Evolutionary conservation across 2,329 filamentous ascomycete genomes (phyloP), one percentile per base, ranked within the genome.

Genomic region (Pseudogymnoascus sp.): DNA sequence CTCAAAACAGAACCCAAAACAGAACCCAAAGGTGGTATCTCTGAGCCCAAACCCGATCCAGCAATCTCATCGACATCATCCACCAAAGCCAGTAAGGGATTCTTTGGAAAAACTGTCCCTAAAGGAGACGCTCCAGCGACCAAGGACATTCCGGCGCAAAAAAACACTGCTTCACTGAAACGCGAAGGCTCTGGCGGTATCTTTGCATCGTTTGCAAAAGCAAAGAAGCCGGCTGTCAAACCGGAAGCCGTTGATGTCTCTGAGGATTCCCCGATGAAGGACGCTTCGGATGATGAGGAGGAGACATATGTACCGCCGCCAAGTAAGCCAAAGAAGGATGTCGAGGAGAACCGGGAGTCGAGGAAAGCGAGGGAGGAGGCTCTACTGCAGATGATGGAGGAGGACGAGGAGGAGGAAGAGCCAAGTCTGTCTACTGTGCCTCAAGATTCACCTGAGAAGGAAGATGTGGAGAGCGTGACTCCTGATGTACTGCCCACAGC

Each of bases 151-250:
- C 60, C 62, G 72, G 2, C 62, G 2, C 64, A 70, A 6, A 64
- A 68, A 2, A 67, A 71, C 3, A 62, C 18, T 16, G 61, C 68
- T 36, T 63, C 75, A 0, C 67, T 82, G 2, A 91, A 90, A 70
- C 84, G 83, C 63, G 82, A 84, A 62, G 80, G 78, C 14, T 84
- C 87, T 11, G 78, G 77, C 2, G 83, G 84, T 64, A 84, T 96
- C 25, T 91, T 95, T 80, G 87, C 88, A 65, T 89, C 90, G 0
- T 96, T 96, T 73, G 89, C 90, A 12, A 90, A 89, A 70, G 74
- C 80, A 1, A 87, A 86, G 69, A 78, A 86, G 4, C 90, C 87
- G 69, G 67, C 63, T 5, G 67, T 67, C 21, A 73, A 77, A 65
- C 73, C 74, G 37, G 75, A 77, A 59, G 73, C 76, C n/a, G 72